Evolutionary conservation across 2,329 filamentous ascomycete species (phyloP).

Genomic region (Sporothrix pallida): DNA sequence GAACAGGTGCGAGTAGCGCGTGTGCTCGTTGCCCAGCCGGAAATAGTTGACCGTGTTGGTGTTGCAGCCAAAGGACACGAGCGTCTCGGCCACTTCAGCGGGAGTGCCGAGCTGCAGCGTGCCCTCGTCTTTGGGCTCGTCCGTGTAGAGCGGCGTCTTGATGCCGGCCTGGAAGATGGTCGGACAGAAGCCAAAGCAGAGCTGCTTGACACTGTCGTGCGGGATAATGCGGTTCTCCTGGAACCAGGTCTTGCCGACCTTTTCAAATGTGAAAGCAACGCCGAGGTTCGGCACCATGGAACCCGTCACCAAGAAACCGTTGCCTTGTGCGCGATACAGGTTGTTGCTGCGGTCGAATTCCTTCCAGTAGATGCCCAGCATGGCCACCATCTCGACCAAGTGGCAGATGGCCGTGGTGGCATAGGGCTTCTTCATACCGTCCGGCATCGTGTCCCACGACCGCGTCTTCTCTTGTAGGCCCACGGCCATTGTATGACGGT

Average conservation of each 20-base stretch:
- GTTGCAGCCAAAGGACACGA: slow-evolving; percentile 61
- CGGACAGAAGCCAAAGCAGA: slow-evolving; percentile 62
- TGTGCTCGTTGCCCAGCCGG: slow-evolving; percentile 43
- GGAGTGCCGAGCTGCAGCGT: slow-evolving; percentile 56
- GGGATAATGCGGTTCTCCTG: slow-evolving; percentile 59
- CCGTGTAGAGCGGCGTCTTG: slow-evolving; percentile 45
- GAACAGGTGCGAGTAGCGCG: slow-evolving; percentile 55
- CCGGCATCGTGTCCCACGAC: slow-evolving; percentile 60
- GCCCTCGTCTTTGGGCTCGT: slow-evolving; percentile 51
- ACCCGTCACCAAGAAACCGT: slow-evolving; percentile 59
- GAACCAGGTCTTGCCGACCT: slow-evolving; percentile 56
- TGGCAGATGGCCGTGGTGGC: slow-evolving; percentile 62
- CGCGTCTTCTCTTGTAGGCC: slow-evolving; percentile 53
- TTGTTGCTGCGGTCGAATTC: slow-evolving; percentile 61
- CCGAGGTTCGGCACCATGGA: slow-evolving; percentile 56
- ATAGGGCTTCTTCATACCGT: slow-evolving; percentile 54
- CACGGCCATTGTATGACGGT: slow-evolving; percentile 50
- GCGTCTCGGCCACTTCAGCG: slow-evolving; percentile 57
- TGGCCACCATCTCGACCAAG: slow-evolving; percentile 58
- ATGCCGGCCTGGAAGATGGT: slow-evolving; percentile 55
- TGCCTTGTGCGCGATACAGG: slow-evolving; percentile 60
- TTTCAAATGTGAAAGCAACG: slow-evolving; percentile 60
- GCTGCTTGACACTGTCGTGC: slow-evolving; percentile 58
- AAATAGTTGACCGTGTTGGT: slow-evolving; percentile 58
- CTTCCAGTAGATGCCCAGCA: slow-evolving; percentile 63